A percentile compares a stretch with the other conserved stretches of the same genome.
These are phyloP conservation scores for Protomyces gravidus DNA, from an alignment of 1,139 yeast genomes.

Conservation along the genomic window DNA sequence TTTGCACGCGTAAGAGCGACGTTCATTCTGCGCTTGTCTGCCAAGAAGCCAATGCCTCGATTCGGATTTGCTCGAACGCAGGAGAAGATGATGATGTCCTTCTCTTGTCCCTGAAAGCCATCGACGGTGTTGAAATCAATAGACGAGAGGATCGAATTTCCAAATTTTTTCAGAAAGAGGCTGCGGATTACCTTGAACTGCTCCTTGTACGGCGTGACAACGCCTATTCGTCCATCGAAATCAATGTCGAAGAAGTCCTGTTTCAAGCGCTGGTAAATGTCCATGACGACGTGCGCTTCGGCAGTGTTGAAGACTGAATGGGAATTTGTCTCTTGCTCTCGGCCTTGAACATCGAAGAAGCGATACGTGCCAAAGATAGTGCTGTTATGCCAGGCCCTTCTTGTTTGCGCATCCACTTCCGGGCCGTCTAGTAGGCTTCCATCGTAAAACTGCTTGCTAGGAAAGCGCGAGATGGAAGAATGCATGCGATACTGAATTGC, in stretches of 20 bases:
- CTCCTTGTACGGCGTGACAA: constrained; percentile 91
- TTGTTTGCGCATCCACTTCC: constrained; percentile 55
- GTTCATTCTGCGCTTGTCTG: constrained; percentile 89
- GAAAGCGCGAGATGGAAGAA: constrained; percentile 81
- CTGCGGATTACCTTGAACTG: constrained; percentile 62
- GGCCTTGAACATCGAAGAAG: constrained; percentile 66
- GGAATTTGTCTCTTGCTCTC: constrained; percentile 59
- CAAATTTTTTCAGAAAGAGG: constrained; percentile 57
- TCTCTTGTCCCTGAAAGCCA: constrained; percentile 98
- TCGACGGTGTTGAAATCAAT: constrained; percentile 93
- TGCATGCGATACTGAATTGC: constrained; percentile 99
- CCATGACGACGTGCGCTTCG: constrained; percentile 71
- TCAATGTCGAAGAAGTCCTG: constrained; percentile 48
- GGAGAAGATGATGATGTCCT: constrained; percentile 85
- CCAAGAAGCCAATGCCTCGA: constrained; percentile 76
- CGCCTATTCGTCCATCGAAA: constrained; percentile 72
- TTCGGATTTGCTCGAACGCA: constrained; percentile 70
- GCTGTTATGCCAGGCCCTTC: constrained; percentile 68
- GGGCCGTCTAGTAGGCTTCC: constrained; percentile 73
- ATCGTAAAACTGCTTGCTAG: constrained; percentile 75
- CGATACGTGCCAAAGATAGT: constrained; percentile 62
- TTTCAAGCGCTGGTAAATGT: constrained; percentile 58
- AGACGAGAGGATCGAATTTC: constrained; percentile 56
- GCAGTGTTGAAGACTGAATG: constrained; percentile 64
- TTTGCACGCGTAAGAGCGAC: constrained; percentile 93